Evolutionary conservation across 169 alveolate species (phyloP).

Genomic region (Neospora caninum): DNA sequence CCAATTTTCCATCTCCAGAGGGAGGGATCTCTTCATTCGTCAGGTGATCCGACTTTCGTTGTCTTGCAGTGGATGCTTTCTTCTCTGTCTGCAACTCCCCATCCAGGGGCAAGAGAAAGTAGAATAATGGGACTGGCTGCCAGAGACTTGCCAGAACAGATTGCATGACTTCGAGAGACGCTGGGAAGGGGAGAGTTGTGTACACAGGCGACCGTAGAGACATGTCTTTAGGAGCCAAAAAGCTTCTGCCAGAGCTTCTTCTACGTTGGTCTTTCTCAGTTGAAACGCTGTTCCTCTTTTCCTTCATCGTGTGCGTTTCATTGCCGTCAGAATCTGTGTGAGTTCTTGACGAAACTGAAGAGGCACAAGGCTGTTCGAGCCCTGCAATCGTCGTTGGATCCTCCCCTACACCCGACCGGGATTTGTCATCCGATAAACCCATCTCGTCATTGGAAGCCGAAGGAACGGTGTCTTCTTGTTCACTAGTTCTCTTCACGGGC

Average conservation of each 20-base stretch:
- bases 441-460: background rate
- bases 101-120: background rate
- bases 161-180: background rate
- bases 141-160: background rate
- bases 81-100: background rate
- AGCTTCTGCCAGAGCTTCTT: background rate
- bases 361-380: background rate
- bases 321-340: background rate
- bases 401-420: too few species aligned
- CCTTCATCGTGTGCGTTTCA: too few species aligned
- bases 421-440: too few species aligned
- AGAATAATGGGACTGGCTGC: background rate
- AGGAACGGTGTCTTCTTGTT: background rate
- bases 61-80: background rate
- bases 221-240: background rate
- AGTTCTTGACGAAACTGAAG: background rate
- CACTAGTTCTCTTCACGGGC: background rate
- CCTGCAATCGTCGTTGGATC: too few species aligned
- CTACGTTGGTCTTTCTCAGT: background rate
- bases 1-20: background rate
- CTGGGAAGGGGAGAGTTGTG: background rate
- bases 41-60: background rate
- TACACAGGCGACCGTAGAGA: background rate
- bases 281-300: background rate
- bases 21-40: background rate